Evolutionary conservation across 495 filamentous ascomycete genomes (phyloP).

Genomic region (Penicillium canescens): DNA sequence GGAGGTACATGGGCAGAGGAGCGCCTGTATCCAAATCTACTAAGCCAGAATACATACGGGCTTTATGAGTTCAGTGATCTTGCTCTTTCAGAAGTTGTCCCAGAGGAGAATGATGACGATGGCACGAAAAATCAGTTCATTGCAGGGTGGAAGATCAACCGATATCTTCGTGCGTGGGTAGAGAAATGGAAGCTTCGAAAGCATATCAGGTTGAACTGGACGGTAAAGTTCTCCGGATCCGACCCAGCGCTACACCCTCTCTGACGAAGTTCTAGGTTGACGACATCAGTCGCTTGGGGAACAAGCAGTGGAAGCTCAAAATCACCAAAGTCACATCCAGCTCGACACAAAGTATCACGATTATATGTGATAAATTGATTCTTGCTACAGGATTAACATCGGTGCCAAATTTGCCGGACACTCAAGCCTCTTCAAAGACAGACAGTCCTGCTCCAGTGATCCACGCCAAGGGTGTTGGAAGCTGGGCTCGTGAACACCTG

Average conservation of each 20-base stretch:
- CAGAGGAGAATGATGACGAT: slow-evolving; percentile 29
- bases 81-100: slow-evolving; percentile 49
- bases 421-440: slow-evolving; percentile 8
- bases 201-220: slow-evolving; percentile 53
- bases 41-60: slow-evolving; percentile 36
- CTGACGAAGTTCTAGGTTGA: slow-evolving; percentile 21
- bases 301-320: slow-evolving; percentile 25
- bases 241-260: neutral
- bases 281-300: slow-evolving; percentile 23
- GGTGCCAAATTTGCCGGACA: slow-evolving; percentile 48
- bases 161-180: slow-evolving; percentile 61
- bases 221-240: slow-evolving; percentile 32
- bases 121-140: slow-evolving; percentile 56
- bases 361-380: slow-evolving; percentile 60
- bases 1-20: slow-evolving; percentile 67
- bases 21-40: slow-evolving; percentile 55
- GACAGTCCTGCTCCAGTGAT: slow-evolving; percentile 48
- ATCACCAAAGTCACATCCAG: slow-evolving; percentile 5
- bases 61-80: slow-evolving; percentile 55
- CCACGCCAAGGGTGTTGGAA: slow-evolving; percentile 31
- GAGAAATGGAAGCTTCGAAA: slow-evolving; percentile 55
- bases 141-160: slow-evolving; percentile 59
- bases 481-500: slow-evolving; percentile 30
- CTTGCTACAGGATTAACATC: slow-evolving; percentile 67
- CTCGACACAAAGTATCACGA: slow-evolving; percentile 1